These are phyloP conservation scores for Poronia punctata DNA, from an alignment of 495 filamentous ascomycete genomes.

Conservation along the genomic window DNA sequence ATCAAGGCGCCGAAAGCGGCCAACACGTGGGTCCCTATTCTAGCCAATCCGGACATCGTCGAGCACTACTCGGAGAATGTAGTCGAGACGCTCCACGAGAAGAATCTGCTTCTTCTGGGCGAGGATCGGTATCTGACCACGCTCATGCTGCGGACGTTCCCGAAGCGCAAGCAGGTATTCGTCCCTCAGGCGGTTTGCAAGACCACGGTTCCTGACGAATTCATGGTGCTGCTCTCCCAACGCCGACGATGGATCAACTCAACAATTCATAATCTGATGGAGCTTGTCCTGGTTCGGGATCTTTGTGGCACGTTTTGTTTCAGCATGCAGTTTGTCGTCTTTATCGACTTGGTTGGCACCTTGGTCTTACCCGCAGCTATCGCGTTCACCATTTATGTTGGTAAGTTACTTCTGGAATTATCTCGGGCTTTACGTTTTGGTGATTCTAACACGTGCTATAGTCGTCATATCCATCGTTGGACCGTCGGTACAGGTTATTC, in stretches of 20 bases:
- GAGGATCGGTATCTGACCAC: slow-evolving; percentile 97
- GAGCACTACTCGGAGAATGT: slow-evolving; percentile 99
- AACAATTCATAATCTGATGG: slow-evolving; percentile 97
- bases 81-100: slow-evolving; percentile 97
- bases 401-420: slow-evolving; percentile 42
- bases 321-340: slow-evolving; percentile 98
- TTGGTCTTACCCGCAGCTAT: slow-evolving; percentile 94
- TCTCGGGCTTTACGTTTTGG: too few species aligned
- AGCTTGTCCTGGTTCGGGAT: slow-evolving; percentile 90
- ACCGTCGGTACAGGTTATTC: slow-evolving; percentile 84
- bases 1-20: slow-evolving; percentile 98
- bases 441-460: slow-evolving; percentile 29
- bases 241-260: slow-evolving; percentile 98
- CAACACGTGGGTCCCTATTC: slow-evolving; percentile 98
- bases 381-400: slow-evolving; percentile 91
- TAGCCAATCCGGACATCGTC: slow-evolving; percentile 97
- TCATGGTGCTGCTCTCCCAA: slow-evolving; percentile 88
- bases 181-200: slow-evolving; percentile 98
- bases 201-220: slow-evolving; percentile 89
- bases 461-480: slow-evolving; percentile 80
- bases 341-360: slow-evolving; percentile 91
- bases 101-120: slow-evolving; percentile 90
- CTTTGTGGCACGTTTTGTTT: slow-evolving; percentile 99
- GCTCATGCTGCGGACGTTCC: slow-evolving; percentile 97
- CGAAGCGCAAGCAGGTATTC: slow-evolving; percentile 97